Percentiles rank a stretch among this genome's conserved stretches.
Evolutionary conservation across 345 rosid species (phyloP).

Genomic region (Bretschneidera sinensis): DNA sequence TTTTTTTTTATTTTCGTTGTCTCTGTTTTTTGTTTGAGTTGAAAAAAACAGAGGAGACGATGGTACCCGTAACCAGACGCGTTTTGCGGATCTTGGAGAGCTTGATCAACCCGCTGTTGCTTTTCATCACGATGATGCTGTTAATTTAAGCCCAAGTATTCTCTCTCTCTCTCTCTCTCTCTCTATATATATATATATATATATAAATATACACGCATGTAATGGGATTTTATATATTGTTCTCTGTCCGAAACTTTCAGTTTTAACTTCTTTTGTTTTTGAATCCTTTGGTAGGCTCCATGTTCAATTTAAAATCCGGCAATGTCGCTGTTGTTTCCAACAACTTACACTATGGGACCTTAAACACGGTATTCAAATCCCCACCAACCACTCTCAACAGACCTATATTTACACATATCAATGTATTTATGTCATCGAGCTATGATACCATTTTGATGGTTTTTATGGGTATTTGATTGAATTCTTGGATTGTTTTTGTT

Average conservation of each 20-base stretch:
- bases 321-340: conserved; percentile 50
- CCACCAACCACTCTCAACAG: conserved; percentile 15
- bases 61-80: conserved; percentile 37
- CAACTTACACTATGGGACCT: conserved; percentile 52
- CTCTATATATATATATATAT: not conserved
- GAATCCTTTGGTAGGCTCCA: conserved; percentile 34
- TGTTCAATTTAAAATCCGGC: conserved; percentile 45
- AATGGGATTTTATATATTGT: not conserved
- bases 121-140: conserved; percentile 64
- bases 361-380: conserved; percentile 57
- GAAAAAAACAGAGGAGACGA: conserved; percentile 39
- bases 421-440: not conserved
- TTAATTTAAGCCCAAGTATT: conserved; percentile 78
- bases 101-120: conserved; percentile 57
- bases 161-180: conserved; percentile 9
- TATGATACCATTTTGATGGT: not conserved
- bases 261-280: conserved; percentile 3
- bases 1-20: not conserved
- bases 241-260: not conserved
- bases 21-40: conserved; percentile 3
- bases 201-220: not conserved
- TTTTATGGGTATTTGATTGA: not conserved
- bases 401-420: too few species aligned
- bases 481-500: not conserved
- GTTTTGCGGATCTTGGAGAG: conserved; percentile 65